A percentile compares a stretch with the other conserved stretches of the same genome.
phyloP scores from a whole-genome alignment of 2,329 filamentous ascomycete species.

The Pestalotiopsis sp. region DNA sequence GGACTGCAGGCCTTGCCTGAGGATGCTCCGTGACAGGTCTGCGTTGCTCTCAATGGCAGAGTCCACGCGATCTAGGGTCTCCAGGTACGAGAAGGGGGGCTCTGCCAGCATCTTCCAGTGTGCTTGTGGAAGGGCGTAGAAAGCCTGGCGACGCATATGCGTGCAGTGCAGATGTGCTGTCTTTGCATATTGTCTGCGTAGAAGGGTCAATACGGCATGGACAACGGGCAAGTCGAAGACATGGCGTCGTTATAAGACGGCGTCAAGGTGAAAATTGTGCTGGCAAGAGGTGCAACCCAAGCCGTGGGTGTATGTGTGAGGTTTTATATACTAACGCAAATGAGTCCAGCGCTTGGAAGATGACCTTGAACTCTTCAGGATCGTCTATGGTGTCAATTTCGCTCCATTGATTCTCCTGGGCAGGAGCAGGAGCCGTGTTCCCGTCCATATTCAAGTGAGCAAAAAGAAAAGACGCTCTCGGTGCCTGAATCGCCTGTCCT shows the following conservation, averaged over 20 bases:
- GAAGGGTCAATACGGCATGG: not conserved
- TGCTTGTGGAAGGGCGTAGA: constrained; percentile 82
- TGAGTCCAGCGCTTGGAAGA: constrained; percentile 83
- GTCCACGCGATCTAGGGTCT: constrained; percentile 77
- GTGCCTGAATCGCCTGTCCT: not conserved
- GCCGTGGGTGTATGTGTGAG: constrained; percentile 1
- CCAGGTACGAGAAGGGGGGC: constrained; percentile 79
- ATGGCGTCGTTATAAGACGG: not conserved
- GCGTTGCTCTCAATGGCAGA: constrained; percentile 88
- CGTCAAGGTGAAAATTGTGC: not conserved
- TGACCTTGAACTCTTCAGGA: constrained; percentile 75
- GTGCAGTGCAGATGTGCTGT: constrained; percentile 88
- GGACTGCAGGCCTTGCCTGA: constrained; percentile 65
- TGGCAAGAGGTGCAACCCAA: not conserved
- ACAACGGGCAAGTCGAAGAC: no score
- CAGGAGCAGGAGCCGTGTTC: constrained; percentile 8
- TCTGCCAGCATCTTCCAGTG: constrained; percentile 83
- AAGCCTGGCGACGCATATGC: constrained; percentile 84
- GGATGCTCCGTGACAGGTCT: constrained; percentile 76
- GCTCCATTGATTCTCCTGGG: constrained; percentile 50
- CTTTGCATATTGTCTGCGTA: constrained; percentile 75
- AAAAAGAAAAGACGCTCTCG: not conserved
- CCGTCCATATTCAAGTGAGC: constrained; percentile 14
- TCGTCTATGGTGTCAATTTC: constrained; percentile 69
- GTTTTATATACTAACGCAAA: constrained; percentile 67